Conservation (phyloP, 345 rosid species). For the Ricinus communis region DNA sequence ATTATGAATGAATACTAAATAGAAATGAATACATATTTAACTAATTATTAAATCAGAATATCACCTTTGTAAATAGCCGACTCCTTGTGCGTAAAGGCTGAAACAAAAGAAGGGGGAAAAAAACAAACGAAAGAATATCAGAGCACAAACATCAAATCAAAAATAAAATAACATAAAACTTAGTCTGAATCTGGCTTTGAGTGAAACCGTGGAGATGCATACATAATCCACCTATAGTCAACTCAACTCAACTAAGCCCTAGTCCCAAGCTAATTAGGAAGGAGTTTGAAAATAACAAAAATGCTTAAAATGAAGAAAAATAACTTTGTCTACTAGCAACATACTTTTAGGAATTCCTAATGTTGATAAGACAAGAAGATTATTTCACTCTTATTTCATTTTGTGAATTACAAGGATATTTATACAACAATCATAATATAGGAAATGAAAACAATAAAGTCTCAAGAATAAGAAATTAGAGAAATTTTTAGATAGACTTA, state of each 20-base stretch:
- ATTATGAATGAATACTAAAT: neutral
- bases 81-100: constrained; percentile 94
- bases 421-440: too few species aligned
- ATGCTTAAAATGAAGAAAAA: neutral
- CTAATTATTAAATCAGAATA: neutral
- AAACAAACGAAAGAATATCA: neutral
- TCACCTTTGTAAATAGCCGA: constrained; percentile 74
- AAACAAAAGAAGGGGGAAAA: constrained; percentile 17
- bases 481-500: too few species aligned
- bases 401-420: too few species aligned
- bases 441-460: too few species aligned
- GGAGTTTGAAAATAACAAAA: neutral
- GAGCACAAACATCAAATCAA: neutral
- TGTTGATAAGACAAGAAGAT: too few species aligned
- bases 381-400: too few species aligned
- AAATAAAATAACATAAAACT: constrained; percentile 1
- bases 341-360: neutral
- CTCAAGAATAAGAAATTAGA: too few species aligned
- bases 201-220: neutral
- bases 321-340: neutral
- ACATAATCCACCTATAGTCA: neutral
- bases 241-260: too few species aligned
- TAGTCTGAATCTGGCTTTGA: neutral
- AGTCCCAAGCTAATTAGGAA: too few species aligned
- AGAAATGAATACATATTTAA: constrained; percentile 2